A percentile compares a stretch with the other conserved stretches of the same genome.
These are phyloP conservation scores for Citrus cavaleriei DNA, from an alignment of 345 rosid species.

Conservation along the genomic window DNA sequence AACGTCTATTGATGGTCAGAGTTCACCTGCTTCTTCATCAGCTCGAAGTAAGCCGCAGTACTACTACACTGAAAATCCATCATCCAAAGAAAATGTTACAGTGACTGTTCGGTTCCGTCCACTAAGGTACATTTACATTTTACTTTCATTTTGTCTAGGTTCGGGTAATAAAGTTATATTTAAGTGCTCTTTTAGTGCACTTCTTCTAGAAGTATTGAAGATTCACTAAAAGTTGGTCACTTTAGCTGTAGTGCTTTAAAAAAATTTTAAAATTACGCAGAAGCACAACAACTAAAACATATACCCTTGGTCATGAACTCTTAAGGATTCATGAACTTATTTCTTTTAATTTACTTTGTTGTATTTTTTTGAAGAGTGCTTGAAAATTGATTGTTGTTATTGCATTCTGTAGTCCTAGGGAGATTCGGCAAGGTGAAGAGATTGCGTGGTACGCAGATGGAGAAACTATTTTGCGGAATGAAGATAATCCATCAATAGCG, in stretches of 20 bases:
- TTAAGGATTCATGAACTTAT: neutral
- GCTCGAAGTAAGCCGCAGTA: conserved; percentile 81
- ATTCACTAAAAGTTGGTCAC: no score
- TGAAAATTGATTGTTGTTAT: conserved; percentile 21
- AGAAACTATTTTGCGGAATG: conserved; percentile 85
- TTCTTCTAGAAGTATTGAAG: neutral
- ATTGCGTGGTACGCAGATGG: conserved; percentile 99
- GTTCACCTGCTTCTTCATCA: conserved; percentile 96
- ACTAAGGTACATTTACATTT: conserved; percentile 48
- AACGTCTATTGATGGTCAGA: conserved; percentile 79
- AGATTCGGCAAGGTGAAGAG: conserved; percentile 97
- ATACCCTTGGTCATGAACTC: neutral
- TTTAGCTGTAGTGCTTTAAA: neutral
- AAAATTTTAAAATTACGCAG: neutral
- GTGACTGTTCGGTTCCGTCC: conserved; percentile 99
- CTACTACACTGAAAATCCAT: conserved; percentile 50
- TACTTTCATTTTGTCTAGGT: conserved; percentile 2
- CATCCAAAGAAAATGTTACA: conserved; percentile 81
- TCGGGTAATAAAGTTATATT: neutral
- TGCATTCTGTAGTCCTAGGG: conserved; percentile 67
- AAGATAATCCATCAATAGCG: conserved; percentile 79
- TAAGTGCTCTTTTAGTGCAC: neutral
- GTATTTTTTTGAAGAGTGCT: neutral
- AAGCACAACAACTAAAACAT: neutral
- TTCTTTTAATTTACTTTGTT: neutral